phyloP scores from a whole-genome alignment of 805 yeast species.

The Ogataea nonfermentans region DNA sequence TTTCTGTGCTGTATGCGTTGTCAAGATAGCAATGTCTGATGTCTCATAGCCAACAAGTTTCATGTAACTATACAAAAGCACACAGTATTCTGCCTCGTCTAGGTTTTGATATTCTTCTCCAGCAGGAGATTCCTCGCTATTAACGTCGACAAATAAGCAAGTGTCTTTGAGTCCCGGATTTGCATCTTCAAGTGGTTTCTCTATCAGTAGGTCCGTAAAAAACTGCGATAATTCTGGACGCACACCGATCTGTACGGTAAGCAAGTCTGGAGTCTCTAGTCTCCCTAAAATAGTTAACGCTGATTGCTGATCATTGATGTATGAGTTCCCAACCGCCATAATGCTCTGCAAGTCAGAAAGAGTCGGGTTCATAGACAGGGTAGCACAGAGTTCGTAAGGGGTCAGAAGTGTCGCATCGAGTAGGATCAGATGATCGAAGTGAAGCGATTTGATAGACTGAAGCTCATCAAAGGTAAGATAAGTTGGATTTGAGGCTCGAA shows the following conservation, averaged over 20 bases:
- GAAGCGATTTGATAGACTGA: not conserved
- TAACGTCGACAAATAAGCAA: slow-evolving; percentile 35
- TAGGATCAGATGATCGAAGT: slow-evolving; percentile 33
- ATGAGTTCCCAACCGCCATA: not conserved
- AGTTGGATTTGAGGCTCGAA: slow-evolving; percentile 3
- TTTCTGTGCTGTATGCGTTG: slow-evolving; percentile 41
- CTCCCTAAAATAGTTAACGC: no score
- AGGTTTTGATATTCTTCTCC: slow-evolving; percentile 36
- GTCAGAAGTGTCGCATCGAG: slow-evolving; percentile 29
- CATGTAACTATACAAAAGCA: slow-evolving; percentile 46
- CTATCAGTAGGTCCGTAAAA: not conserved
- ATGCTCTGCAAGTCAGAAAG: not conserved
- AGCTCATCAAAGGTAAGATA: slow-evolving; percentile 5
- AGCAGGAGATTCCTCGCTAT: slow-evolving; percentile 28
- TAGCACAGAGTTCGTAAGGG: not conserved
- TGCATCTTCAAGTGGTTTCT: not conserved
- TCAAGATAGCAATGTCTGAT: slow-evolving; percentile 39
- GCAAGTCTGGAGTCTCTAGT: not conserved
- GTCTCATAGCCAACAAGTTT: slow-evolving; percentile 42
- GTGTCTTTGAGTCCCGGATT: slow-evolving; percentile 35
- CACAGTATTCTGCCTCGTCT: slow-evolving; percentile 50
- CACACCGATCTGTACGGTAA: not conserved
- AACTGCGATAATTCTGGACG: not conserved
- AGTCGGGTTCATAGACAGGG: not conserved
- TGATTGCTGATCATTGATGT: no score